Percentiles rank a stretch among this genome's conserved stretches.
phyloP scores from a whole-genome alignment of 2,329 filamentous ascomycete species.

The Pestalotiopsis sp. region DNA sequence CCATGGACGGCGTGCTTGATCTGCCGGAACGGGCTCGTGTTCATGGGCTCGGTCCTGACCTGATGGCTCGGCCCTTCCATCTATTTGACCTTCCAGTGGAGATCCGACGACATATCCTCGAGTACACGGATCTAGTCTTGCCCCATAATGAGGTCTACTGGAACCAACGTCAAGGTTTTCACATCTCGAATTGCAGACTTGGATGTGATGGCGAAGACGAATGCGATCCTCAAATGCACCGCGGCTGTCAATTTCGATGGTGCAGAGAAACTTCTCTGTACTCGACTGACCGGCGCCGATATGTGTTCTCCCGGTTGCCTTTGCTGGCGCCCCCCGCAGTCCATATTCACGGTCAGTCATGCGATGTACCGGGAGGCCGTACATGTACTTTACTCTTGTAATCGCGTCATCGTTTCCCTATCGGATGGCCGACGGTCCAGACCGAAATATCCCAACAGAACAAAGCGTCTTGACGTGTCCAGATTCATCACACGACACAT shows the following conservation, averaged over 20 bases:
- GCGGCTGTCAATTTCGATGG: neutral
- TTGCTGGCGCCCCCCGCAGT: conserved; percentile 14
- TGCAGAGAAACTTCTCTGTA: neutral
- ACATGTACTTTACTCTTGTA: conserved; percentile 15
- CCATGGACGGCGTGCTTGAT: neutral
- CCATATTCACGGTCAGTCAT: conserved; percentile 7
- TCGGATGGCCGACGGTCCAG: conserved; percentile 8
- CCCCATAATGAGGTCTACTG: conserved; percentile 22
- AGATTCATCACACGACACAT: conserved; percentile 19
- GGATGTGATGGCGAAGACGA: neutral
- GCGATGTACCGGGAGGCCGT: conserved; percentile 13
- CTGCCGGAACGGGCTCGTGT: neutral
- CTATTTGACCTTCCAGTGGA: conserved; percentile 23
- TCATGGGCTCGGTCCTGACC: neutral
- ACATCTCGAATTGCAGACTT: neutral
- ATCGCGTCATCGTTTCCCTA: conserved; percentile 14
- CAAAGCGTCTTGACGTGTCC: conserved; percentile 16
- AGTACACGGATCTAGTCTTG: conserved; percentile 25
- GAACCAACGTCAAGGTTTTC: conserved; percentile 15
- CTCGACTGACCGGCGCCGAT: neutral
- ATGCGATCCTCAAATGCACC: neutral
- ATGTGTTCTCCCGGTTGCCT: conserved; percentile 16
- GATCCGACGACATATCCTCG: conserved; percentile 21
- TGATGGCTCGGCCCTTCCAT: conserved; percentile 10
- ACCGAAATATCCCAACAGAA: neutral